These are phyloP conservation scores for Amyloporia xantha DNA, from an alignment of 768 basidiomycete genomes.

Conservation along the genomic window DNA sequence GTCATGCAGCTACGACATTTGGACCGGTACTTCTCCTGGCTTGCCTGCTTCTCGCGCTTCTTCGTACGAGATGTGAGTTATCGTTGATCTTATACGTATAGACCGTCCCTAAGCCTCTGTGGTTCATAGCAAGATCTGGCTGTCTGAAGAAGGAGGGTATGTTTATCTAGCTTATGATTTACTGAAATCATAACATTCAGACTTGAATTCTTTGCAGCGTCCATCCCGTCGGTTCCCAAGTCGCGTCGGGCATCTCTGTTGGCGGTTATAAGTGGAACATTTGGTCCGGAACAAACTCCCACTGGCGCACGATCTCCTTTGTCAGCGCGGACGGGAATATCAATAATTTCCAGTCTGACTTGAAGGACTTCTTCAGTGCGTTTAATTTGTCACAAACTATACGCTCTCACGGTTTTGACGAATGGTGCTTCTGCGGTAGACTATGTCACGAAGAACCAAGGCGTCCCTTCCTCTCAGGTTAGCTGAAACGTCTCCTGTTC, in stretches of 20 bases:
- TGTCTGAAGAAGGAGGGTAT: constrained; percentile 48
- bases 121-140: constrained; percentile 51
- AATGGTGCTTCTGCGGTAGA: too few relatives aligned
- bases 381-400: too few relatives aligned
- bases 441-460: constrained; percentile 39
- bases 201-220: constrained; percentile 29
- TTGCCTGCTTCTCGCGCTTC: constrained; percentile 39
- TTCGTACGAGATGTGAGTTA: constrained; percentile 46
- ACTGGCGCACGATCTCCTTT: constrained; percentile 54
- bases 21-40: constrained; percentile 40
- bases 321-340: constrained; percentile 37
- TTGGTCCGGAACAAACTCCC: constrained; percentile 46
- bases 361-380: constrained; percentile 51
- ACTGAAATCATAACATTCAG: not conserved
- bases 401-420: not conserved
- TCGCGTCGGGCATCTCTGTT: constrained; percentile 33
- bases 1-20: constrained; percentile 45
- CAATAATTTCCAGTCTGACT: constrained; percentile 43
- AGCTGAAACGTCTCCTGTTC: not conserved
- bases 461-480: constrained; percentile 42
- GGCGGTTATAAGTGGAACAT: constrained; percentile 50
- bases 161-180: constrained; percentile 6
- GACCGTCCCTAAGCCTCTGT: not conserved
- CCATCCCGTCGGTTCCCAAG: constrained; percentile 47
- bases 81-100: not conserved